phyloP scores from a whole-genome alignment of 2,329 filamentous ascomycete species.

The Colletotrichum sp. region DNA sequence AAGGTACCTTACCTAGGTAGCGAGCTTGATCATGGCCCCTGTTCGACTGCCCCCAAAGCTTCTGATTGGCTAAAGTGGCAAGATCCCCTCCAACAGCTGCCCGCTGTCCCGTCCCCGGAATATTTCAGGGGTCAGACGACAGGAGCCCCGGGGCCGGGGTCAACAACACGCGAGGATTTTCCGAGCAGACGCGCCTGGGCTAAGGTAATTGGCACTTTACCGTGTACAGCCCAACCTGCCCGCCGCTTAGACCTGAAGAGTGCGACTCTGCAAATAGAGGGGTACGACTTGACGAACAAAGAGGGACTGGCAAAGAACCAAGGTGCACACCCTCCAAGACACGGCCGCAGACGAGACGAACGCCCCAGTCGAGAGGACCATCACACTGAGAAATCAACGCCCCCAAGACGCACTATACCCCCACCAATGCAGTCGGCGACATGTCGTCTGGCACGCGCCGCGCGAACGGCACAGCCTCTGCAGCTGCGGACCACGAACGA shows the following conservation, averaged over 20 bases:
- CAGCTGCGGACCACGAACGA: constrained; percentile 36
- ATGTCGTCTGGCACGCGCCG: constrained; percentile 50
- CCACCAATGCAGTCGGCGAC: constrained; percentile 39
- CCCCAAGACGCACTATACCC: neutral
- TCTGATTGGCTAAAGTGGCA: neutral
- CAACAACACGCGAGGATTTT: constrained; percentile 19
- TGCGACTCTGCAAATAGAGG: constrained; percentile 9
- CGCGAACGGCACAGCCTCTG: constrained; percentile 35
- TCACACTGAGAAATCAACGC: neutral
- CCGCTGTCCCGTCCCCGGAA: constrained; percentile 5
- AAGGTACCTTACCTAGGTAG: neutral
- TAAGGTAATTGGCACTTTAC: constrained; percentile 16
- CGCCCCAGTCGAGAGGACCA: neutral
- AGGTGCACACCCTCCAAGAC: neutral
- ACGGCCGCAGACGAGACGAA: neutral
- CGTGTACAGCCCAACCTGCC: neutral
- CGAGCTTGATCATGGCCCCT: neutral
- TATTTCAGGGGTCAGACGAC: constrained; percentile 4
- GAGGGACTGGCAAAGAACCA: neutral
- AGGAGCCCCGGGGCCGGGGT: neutral
- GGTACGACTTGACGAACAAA: neutral
- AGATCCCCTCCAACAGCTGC: neutral
- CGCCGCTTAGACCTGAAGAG: neutral
- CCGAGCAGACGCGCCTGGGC: constrained; percentile 15
- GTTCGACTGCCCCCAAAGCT: neutral